Conservation (phyloP, 2,329 filamentous ascomycete genomes). For the Fulvia fulva region DNA sequence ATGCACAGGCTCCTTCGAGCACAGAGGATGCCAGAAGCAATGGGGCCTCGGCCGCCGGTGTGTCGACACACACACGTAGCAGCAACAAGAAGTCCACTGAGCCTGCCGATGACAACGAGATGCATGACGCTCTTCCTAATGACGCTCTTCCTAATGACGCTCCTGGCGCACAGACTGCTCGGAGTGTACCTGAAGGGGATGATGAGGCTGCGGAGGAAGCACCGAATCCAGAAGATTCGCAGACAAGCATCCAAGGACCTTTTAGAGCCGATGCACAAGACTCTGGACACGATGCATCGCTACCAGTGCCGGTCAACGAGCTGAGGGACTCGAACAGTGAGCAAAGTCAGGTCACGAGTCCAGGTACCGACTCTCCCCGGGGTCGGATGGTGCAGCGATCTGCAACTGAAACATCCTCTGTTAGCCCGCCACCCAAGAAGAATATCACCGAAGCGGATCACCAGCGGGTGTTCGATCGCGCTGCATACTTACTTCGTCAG, state of each 20-base stretch:
- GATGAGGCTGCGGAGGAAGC: neutral
- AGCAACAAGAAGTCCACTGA: neutral
- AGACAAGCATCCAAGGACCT: neutral
- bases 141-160: neutral
- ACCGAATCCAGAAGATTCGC: neutral
- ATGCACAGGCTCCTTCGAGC: neutral
- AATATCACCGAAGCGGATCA: slow-evolving; percentile 31
- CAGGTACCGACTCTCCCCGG: neutral
- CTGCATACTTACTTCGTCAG: slow-evolving; percentile 46
- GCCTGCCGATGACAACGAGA: neutral
- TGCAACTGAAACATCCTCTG: neutral
- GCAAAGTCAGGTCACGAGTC: neutral
- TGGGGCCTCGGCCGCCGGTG: neutral
- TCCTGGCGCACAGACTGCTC: neutral
- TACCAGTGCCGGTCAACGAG: neutral
- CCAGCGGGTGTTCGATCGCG: slow-evolving; percentile 42
- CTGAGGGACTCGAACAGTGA: neutral
- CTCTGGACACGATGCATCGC: neutral
- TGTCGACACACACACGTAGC: neutral
- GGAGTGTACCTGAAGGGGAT: neutral
- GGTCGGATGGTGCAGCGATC: neutral
- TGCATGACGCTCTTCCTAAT: neutral
- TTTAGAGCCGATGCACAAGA: neutral
- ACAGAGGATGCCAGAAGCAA: neutral
- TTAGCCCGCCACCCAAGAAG: neutral